Conservation (phyloP, 495 filamentous ascomycete genomes). For the Clavariopsis aquatica region DNA sequence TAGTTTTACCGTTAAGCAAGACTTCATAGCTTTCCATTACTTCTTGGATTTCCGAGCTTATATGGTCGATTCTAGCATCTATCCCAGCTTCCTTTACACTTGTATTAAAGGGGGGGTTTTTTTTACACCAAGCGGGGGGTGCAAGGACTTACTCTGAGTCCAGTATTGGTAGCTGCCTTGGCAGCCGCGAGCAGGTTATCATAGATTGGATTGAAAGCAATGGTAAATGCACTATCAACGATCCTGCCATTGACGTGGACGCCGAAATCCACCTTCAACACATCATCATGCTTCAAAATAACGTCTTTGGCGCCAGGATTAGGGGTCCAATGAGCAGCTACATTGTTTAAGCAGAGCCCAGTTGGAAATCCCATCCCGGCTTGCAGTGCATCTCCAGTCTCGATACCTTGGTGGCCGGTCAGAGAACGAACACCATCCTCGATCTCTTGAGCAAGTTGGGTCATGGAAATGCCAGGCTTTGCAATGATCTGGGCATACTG, state of each 20-base stretch:
- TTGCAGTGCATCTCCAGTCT: slow-evolving; percentile 74
- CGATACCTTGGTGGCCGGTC: slow-evolving; percentile 73
- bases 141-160: slow-evolving; percentile 58
- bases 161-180: slow-evolving; percentile 83
- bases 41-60: slow-evolving; percentile 78
- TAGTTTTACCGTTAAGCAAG: slow-evolving; percentile 71
- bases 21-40: slow-evolving; percentile 89
- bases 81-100: slow-evolving; percentile 67
- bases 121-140: not conserved
- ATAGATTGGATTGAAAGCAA: slow-evolving; percentile 83
- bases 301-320: slow-evolving; percentile 89
- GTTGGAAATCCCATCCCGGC: slow-evolving; percentile 90
- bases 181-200: slow-evolving; percentile 80
- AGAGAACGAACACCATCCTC: slow-evolving; percentile 81
- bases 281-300: slow-evolving; percentile 70
- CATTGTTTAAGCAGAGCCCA: slow-evolving; percentile 82
- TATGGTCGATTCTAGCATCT: slow-evolving; percentile 74
- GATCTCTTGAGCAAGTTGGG: slow-evolving; percentile 80
- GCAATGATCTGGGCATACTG: slow-evolving; percentile 78
- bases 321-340: slow-evolving; percentile 85
- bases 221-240: slow-evolving; percentile 89
- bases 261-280: slow-evolving; percentile 92
- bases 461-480: slow-evolving; percentile 79
- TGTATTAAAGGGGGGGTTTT: slow-evolving; percentile 26
- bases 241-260: slow-evolving; percentile 89